Conservation (phyloP, 345 rosid genomes). For the Sonneratia alba region DNA sequence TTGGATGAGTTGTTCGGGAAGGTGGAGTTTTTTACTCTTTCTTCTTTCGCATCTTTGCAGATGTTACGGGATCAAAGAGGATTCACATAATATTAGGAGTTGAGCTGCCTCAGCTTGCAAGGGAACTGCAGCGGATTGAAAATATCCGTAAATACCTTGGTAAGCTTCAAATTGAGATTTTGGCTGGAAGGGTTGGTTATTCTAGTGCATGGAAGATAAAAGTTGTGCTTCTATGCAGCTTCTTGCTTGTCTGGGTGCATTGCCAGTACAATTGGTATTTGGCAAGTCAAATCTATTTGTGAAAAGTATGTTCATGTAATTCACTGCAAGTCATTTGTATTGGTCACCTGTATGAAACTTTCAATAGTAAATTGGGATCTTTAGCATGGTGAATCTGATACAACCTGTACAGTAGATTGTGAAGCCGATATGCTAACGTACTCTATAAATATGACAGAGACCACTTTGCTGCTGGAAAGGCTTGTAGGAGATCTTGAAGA, state of each 20-base stretch:
- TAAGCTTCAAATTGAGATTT: constrained; percentile 17
- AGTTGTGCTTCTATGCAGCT: not conserved
- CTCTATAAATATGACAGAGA: constrained; percentile 30
- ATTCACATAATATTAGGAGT: constrained; percentile 18
- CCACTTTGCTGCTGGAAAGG: constrained; percentile 55
- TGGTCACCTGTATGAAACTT: not conserved
- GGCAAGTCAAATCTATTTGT: not conserved
- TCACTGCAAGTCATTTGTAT: not conserved
- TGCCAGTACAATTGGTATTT: not conserved
- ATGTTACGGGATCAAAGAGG: constrained; percentile 25
- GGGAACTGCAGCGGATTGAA: constrained; percentile 38
- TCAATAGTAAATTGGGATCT: not conserved
- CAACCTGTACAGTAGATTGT: not conserved
- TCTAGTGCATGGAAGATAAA: not conserved
- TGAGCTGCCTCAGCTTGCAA: constrained; percentile 36
- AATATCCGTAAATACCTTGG: constrained; percentile 36
- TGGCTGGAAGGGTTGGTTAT: not conserved
- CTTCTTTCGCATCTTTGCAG: constrained; percentile 18
- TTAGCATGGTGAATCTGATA: not conserved
- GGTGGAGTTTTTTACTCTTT: not conserved
- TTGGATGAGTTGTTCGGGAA: not conserved
- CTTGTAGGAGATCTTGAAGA: constrained; percentile 83
- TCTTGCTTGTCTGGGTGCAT: not conserved
- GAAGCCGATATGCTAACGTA: not conserved
- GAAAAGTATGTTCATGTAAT: not conserved